Percentiles rank a stretch among this genome's conserved stretches.
Evolutionary conservation across 1,284 basidiomycete genomes (phyloP).

Genomic region (Boletus calvinii): DNA sequence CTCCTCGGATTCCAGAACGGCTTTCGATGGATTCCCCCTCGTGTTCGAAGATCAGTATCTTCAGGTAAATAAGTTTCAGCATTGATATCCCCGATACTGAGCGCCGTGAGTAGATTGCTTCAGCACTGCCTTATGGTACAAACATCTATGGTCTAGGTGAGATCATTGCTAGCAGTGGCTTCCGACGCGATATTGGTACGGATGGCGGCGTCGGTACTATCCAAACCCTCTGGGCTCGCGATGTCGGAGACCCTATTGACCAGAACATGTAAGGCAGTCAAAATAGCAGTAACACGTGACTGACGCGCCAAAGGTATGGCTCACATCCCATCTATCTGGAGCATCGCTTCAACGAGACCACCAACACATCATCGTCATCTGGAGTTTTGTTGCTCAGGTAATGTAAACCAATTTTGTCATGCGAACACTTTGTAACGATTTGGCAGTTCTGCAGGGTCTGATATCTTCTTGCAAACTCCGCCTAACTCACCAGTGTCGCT

Average conservation of each 20-base stretch:
- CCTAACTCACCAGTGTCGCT: constrained; percentile 48
- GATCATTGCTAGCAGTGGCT: constrained; percentile 64
- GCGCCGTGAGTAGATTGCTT: constrained; percentile 49
- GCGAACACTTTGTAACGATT: neutral
- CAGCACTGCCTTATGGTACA: constrained; percentile 58
- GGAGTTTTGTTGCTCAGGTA: constrained; percentile 70
- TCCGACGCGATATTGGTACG: constrained; percentile 58
- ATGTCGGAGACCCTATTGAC: constrained; percentile 57
- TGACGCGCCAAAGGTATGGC: constrained; percentile 48
- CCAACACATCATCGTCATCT: constrained; percentile 55
- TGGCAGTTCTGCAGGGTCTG: constrained; percentile 53
- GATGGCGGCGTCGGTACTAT: constrained; percentile 55
- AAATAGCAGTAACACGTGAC: neutral
- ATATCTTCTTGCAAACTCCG: constrained; percentile 62
- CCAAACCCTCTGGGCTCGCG: constrained; percentile 72
- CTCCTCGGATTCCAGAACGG: constrained; percentile 47
- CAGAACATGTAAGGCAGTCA: constrained; percentile 51
- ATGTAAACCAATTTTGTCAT: neutral
- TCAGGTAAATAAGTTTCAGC: constrained; percentile 36
- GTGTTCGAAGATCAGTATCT: constrained; percentile 79
- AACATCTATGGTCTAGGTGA: constrained; percentile 83
- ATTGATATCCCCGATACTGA: neutral
- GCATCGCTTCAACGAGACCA: constrained; percentile 53
- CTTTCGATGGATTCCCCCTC: constrained; percentile 58
- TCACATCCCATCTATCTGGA: constrained; percentile 69